phyloP scores from a whole-genome alignment of 2,329 filamentous ascomycete genomes.

The Fusarium marasasianum region DNA sequence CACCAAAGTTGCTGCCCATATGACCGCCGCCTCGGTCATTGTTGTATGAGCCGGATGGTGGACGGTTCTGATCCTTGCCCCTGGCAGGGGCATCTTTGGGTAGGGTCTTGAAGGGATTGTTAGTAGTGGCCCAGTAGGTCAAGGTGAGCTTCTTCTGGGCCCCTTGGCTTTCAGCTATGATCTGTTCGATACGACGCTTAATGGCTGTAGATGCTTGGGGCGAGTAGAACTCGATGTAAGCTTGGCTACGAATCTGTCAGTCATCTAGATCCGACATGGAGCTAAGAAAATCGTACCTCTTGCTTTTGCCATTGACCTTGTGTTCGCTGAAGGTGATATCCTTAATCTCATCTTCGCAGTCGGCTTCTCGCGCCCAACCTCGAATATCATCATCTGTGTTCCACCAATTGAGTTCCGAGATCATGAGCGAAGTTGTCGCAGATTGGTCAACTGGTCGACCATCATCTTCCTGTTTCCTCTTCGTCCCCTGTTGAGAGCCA shows the following conservation, averaged over 20 bases:
- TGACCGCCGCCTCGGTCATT: constrained; percentile 51
- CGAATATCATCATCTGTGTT: constrained; percentile 94
- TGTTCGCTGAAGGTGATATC: constrained; percentile 98
- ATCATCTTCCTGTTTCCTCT: constrained; percentile 69
- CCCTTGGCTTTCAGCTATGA: constrained; percentile 59
- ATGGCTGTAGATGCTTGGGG: constrained; percentile 86
- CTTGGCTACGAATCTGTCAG: constrained; percentile 61
- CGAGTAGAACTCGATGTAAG: constrained; percentile 85
- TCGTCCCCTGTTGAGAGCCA: constrained; percentile 59
- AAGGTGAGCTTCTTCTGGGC: constrained; percentile 77
- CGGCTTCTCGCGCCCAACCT: constrained; percentile 82
- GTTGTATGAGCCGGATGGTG: constrained; percentile 60
- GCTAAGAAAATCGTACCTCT: constrained; percentile 71
- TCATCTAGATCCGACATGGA: not conserved
- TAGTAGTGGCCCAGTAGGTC: constrained; percentile 77
- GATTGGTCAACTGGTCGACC: constrained; percentile 67
- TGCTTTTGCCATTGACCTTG: constrained; percentile 98
- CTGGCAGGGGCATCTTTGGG: constrained; percentile 81
- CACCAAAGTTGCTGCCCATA: constrained; percentile 59
- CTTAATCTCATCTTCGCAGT: constrained; percentile 83
- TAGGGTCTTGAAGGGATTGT: constrained; percentile 89
- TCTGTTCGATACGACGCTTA: constrained; percentile 81
- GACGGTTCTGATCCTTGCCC: constrained; percentile 70
- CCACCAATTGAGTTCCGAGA: constrained; percentile 97
- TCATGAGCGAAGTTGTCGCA: constrained; percentile 77